Evolutionary conservation across 2,329 filamentous ascomycete genomes (phyloP).

Genomic region (Hortaea werneckii): DNA sequence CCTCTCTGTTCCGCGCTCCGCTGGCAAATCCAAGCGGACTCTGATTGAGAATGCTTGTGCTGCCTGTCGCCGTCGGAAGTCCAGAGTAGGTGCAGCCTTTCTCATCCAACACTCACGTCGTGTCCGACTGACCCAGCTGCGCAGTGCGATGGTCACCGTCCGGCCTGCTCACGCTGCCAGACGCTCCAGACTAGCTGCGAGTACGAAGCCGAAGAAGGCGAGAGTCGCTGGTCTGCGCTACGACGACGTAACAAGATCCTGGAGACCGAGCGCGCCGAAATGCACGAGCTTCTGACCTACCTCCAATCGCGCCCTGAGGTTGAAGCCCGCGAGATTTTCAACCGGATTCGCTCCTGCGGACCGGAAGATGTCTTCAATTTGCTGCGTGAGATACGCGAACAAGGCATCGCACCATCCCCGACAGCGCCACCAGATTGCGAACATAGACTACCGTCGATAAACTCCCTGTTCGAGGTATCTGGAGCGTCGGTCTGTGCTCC

Average conservation of each 20-base stretch:
- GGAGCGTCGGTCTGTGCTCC: background rate
- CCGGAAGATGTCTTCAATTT: conserved; percentile 16
- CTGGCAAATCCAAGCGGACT: conserved; percentile 7
- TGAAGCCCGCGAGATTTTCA: conserved; percentile 21
- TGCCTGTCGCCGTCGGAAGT: conserved; percentile 14
- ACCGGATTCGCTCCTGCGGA: conserved; percentile 14
- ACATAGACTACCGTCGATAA: conserved; percentile 5
- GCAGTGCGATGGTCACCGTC: conserved; percentile 15
- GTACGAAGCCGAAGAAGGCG: conserved; percentile 25
- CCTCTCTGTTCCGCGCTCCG: too few relatives aligned
- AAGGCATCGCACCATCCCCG: background rate
- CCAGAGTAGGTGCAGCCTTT: conserved; percentile 9
- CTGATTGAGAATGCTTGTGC: conserved; percentile 16
- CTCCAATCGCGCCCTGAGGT: conserved; percentile 18
- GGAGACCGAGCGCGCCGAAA: conserved; percentile 20
- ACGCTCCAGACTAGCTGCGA: conserved; percentile 20
- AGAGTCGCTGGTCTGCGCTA: conserved; percentile 25
- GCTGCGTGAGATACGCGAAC: conserved; percentile 8
- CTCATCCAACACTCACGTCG: background rate
- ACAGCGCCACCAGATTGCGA: background rate
- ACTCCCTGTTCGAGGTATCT: conserved; percentile 3
- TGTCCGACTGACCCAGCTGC: background rate
- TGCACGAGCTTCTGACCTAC: conserved; percentile 18
- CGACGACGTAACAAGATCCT: conserved; percentile 21
- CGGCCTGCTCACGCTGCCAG: conserved; percentile 21